Base-by-base conservation (phyloP, 2,329 filamentous ascomycete species). In the Moelleriella libera region DNA sequence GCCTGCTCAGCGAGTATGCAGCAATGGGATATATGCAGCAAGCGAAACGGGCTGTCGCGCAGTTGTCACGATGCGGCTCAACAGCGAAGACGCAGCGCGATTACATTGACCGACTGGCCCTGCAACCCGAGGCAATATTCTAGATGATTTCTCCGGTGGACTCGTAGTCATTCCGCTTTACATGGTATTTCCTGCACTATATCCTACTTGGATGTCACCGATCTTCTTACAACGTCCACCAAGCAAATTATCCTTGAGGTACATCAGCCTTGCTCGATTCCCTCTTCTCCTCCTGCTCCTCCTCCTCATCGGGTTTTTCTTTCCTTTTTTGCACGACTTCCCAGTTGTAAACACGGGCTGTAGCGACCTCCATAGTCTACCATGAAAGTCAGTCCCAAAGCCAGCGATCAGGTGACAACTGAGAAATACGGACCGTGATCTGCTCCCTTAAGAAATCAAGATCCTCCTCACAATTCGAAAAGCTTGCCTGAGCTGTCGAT, bases 281-380 rank as follows among this genome's bases (percentile, higher is more conserved):
- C 12, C 32, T 68, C 43, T 58, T 59, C 44, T 65, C 65, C 50
- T 67, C 65, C 46, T 70, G 79, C 52, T 80, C 76, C 50, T 67
- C 65, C 46, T 70, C 80, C 52, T 80, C 76, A 40, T 83, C 81
- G 4, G 68, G 72, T 64, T 88, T 92, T 51, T 95, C 88, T 71
- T 95, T 96, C 56, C 92, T 76, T 68, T 94, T 87, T 71, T 95
- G 86, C 42, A 90, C 87, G 5, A 98, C 88, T 60, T 98, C 92
- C 90, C 92, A 97, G 66, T 98, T 98, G 67, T 98, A 97, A n/a
- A 98, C 89, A 53, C 92, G 77, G 28, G 92, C 92, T 41, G 90
- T 88, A 4, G 92, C 92, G 34, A 98, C 92, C 66, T 98, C 92
- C 72, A 98, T 83, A 0, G 89, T 96, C 87, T 94, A 14, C n/a